Evolutionary conservation across 225 moss, liverwort and hornwort species (phyloP).

Genomic region (Thuidium tamariscinum): DNA sequence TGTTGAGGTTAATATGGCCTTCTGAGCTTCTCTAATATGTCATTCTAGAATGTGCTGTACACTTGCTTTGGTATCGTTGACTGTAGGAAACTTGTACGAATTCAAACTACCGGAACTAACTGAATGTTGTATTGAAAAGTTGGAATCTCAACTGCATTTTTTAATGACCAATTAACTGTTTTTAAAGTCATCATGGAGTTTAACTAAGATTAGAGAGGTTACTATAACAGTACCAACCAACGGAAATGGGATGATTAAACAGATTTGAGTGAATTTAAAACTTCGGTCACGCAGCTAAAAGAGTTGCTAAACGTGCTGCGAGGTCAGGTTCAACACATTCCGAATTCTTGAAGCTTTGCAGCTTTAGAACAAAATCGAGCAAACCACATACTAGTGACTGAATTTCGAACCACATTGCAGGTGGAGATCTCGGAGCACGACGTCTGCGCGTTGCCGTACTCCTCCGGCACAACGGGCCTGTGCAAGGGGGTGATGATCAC

Average conservation of each 20-base stretch:
- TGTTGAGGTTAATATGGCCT: background rate
- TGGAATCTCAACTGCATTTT: background rate
- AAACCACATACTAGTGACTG: background rate
- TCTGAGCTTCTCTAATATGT: background rate
- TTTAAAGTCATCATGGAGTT: background rate
- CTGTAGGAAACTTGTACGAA: background rate
- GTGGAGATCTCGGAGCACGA: constrained; percentile 63
- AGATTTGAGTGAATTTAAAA: background rate
- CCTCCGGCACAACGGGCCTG: constrained; percentile 84
- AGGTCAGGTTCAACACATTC: background rate
- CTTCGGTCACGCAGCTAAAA: background rate
- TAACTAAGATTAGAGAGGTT: background rate
- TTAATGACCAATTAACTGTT: too few relatives aligned
- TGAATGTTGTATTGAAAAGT: background rate
- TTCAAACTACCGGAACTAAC: background rate
- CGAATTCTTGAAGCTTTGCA: background rate
- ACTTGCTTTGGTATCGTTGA: too few relatives aligned
- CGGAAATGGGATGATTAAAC: background rate
- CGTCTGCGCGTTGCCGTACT: constrained; percentile 80
- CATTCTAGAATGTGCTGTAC: background rate
- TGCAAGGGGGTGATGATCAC: constrained; percentile 95
- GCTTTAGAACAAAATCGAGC: background rate
- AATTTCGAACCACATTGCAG: background rate
- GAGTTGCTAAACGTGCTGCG: background rate
- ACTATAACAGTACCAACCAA: background rate